Percentiles rank a stretch among this genome's conserved stretches.
Conservation (phyloP, 129 eudicot genomes). For the Arctium lappa region DNA sequence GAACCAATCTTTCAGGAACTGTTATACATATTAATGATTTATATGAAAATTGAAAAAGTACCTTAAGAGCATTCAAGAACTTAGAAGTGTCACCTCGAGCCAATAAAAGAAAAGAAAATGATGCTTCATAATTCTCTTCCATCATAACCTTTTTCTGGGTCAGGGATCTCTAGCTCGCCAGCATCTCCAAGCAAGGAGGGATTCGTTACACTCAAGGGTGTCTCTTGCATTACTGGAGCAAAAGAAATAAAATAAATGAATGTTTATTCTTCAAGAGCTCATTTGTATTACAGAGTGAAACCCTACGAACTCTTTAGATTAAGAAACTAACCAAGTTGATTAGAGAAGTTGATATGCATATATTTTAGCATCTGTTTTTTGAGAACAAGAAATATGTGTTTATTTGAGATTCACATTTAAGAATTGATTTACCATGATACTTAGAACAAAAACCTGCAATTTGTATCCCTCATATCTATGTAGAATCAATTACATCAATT, state of each 20-base stretch:
- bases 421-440: too few relatives aligned
- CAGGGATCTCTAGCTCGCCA: slow-evolving; percentile 86
- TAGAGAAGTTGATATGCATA: too few relatives aligned
- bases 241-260: not conserved
- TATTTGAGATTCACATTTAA: too few relatives aligned
- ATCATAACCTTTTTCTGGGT: slow-evolving; percentile 64
- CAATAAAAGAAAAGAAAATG: slow-evolving; percentile 23
- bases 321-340: too few relatives aligned
- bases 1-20: not conserved
- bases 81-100: slow-evolving; percentile 96
- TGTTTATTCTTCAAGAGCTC: too few relatives aligned
- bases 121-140: not conserved
- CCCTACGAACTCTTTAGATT: too few relatives aligned
- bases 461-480: too few relatives aligned
- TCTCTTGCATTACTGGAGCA: slow-evolving; percentile 90
- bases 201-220: slow-evolving; percentile 94
- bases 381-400: too few relatives aligned
- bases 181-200: slow-evolving; percentile 83
- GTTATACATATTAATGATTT: not conserved
- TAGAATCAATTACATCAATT: too few relatives aligned
- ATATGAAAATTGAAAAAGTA: slow-evolving; percentile 5
- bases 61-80: slow-evolving; percentile 89
- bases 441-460: too few relatives aligned
- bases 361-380: too few relatives aligned
- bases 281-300: too few relatives aligned